These are phyloP conservation scores for Candida coquimbonensis DNA, from an alignment of 805 yeast genomes.

Conservation along the genomic window DNA sequence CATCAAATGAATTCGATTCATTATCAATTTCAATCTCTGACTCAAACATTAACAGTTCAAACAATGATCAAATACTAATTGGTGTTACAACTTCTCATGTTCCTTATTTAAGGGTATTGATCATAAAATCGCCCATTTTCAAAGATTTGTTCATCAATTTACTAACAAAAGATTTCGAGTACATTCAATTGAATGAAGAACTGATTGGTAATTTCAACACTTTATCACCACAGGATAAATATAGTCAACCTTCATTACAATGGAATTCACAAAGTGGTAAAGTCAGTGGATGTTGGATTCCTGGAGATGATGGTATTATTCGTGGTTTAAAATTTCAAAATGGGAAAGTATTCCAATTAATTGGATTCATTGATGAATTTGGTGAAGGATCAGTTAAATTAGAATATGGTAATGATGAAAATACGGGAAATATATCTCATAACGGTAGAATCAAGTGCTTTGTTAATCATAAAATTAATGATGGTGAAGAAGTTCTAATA, in stretches of 20 bases:
- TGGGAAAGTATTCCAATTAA: constrained; percentile 27
- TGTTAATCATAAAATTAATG: constrained; percentile 14
- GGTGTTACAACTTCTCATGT: constrained; percentile 71
- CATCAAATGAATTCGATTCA: constrained; percentile 57
- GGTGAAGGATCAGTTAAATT: neutral
- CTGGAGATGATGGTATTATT: constrained; percentile 61
- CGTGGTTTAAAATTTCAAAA: constrained; percentile 49
- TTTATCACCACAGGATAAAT: constrained; percentile 63
- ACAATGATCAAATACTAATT: constrained; percentile 25
- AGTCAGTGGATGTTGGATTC: constrained; percentile 53
- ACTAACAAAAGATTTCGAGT: too few relatives aligned
- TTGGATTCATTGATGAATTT: neutral
- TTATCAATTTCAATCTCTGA: constrained; percentile 31
- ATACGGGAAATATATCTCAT: neutral
- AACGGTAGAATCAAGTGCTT: constrained; percentile 42
- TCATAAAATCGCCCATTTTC: constrained; percentile 38
- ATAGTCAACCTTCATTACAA: constrained; percentile 40
- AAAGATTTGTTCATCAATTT: neutral
- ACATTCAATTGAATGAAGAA: constrained; percentile 12
- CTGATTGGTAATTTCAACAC: constrained; percentile 41
- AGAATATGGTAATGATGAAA: neutral
- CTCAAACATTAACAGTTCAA: constrained; percentile 3
- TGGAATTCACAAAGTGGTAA: constrained; percentile 30
- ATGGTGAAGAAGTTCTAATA: constrained; percentile 30
- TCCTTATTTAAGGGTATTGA: constrained; percentile 66